Conservation (phyloP, 176 grass and related monocot genomes). For the Canna indica region DNA sequence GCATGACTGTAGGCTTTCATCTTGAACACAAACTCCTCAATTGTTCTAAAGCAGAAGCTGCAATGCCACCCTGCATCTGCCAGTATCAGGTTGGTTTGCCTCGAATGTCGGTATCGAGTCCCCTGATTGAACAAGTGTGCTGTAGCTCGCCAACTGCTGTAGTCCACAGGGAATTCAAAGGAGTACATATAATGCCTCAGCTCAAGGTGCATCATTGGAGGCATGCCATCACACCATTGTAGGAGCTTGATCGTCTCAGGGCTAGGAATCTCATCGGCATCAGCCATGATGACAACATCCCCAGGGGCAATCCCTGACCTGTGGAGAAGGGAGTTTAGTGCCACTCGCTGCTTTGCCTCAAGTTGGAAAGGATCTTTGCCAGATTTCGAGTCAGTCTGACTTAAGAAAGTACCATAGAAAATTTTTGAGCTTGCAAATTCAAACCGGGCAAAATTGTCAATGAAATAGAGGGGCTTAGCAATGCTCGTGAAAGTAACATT, state of each 20-base stretch:
- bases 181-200: constrained; percentile 88
- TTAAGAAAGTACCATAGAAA: constrained; percentile 53
- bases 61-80: constrained; percentile 91
- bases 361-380: constrained; percentile 43
- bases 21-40: constrained; percentile 88
- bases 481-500: constrained; percentile 81
- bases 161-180: constrained; percentile 85
- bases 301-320: constrained; percentile 61
- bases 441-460: constrained; percentile 41
- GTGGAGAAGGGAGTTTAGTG: constrained; percentile 49
- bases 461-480: constrained; percentile 51
- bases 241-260: constrained; percentile 66
- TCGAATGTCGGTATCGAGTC: constrained; percentile 72
- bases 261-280: constrained; percentile 86
- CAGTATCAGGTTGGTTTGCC: constrained; percentile 63
- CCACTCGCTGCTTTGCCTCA: constrained; percentile 56
- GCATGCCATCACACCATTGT: constrained; percentile 88
- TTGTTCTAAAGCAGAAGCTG: constrained; percentile 88
- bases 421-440: constrained; percentile 57
- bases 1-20: constrained; percentile 92
- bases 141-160: constrained; percentile 67
- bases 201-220: constrained; percentile 84
- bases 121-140: constrained; percentile 46
- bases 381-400: constrained; percentile 18
- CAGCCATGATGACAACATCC: constrained; percentile 88